phyloP scores from a whole-genome alignment of 2,329 filamentous ascomycete species.

The Mycosphaerella arachidis region DNA sequence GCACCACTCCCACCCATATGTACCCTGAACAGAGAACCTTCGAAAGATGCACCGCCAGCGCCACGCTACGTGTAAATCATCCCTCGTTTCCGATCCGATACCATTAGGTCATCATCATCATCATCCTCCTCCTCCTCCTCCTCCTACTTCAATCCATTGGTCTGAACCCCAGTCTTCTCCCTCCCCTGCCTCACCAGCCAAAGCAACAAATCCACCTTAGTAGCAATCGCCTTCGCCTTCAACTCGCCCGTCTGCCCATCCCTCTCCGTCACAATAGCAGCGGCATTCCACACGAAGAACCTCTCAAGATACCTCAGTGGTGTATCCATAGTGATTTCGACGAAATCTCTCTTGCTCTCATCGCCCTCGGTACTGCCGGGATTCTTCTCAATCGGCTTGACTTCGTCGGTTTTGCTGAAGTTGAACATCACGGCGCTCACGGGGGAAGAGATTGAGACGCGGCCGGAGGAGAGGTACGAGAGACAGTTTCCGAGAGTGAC shows the following conservation, averaged over 20 bases:
- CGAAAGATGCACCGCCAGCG: conserved; percentile 5
- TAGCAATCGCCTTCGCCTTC: conserved; percentile 85
- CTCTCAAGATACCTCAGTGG: conserved; percentile 76
- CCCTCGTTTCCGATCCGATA: conserved; percentile 1
- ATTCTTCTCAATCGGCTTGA: conserved; percentile 80
- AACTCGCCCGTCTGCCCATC: conserved; percentile 45
- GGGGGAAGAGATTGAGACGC: conserved; percentile 66
- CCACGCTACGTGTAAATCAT: conserved; percentile 3
- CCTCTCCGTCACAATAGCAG: conserved; percentile 85
- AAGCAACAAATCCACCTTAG: conserved; percentile 90
- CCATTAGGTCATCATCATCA: not conserved
- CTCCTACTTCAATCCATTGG: not conserved
- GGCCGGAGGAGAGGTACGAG: conserved; percentile 79
- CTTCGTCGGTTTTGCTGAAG: conserved; percentile 80
- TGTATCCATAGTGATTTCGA: conserved; percentile 91
- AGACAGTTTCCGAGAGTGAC: conserved; percentile 94
- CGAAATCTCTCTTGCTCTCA: conserved; percentile 61
- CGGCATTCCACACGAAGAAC: conserved; percentile 98
- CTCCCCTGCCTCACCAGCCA: conserved; percentile 73
- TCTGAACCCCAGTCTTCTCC: conserved; percentile 4
- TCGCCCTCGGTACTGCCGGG: conserved; percentile 44
- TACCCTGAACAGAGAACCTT: not conserved
- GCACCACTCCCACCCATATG: not conserved
- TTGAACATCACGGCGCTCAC: conserved; percentile 95
- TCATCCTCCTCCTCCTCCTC: not conserved